Evolutionary conservation across 2,329 filamentous ascomycete genomes (phyloP).

Genomic region (Mycocentrospora acerina): DNA sequence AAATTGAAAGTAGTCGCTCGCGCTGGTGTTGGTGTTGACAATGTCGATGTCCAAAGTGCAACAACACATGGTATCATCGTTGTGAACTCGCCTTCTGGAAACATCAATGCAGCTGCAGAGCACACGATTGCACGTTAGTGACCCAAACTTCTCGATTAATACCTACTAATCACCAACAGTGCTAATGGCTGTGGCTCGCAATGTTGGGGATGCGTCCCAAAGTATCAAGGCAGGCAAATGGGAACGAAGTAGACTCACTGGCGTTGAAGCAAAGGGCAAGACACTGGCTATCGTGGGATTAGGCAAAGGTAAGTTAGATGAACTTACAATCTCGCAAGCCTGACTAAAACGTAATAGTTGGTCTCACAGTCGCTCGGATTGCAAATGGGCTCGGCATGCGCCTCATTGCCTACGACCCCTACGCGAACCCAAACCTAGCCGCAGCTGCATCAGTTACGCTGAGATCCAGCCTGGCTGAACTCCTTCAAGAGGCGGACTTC

Average conservation of each 20-base stretch:
- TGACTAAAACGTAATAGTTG: conserved; percentile 53
- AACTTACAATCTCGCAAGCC: too few relatives aligned
- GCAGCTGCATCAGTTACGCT: conserved; percentile 66
- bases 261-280: conserved; percentile 77
- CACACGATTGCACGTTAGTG: conserved; percentile 64
- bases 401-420: conserved; percentile 74
- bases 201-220: conserved; percentile 70
- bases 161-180: conserved; percentile 46
- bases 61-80: conserved; percentile 75
- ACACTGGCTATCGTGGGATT: conserved; percentile 74
- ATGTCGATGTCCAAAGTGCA: conserved; percentile 73
- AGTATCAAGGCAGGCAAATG: conserved; percentile 71
- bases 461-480: conserved; percentile 57
- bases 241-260: conserved; percentile 74
- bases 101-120: conserved; percentile 78
- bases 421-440: conserved; percentile 72
- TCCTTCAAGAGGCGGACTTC: conserved; percentile 71
- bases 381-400: conserved; percentile 76
- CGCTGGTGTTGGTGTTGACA: conserved; percentile 78
- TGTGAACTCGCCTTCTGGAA: conserved; percentile 76
- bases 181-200: conserved; percentile 71
- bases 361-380: conserved; percentile 77
- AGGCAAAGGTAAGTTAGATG: conserved; percentile 62
- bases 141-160: background rate
- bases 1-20: conserved; percentile 76